Percentiles rank a stretch among this genome's conserved stretches.
Conservation (phyloP, 495 filamentous ascomycete genomes). For the Chaetomium cochliodes region DNA sequence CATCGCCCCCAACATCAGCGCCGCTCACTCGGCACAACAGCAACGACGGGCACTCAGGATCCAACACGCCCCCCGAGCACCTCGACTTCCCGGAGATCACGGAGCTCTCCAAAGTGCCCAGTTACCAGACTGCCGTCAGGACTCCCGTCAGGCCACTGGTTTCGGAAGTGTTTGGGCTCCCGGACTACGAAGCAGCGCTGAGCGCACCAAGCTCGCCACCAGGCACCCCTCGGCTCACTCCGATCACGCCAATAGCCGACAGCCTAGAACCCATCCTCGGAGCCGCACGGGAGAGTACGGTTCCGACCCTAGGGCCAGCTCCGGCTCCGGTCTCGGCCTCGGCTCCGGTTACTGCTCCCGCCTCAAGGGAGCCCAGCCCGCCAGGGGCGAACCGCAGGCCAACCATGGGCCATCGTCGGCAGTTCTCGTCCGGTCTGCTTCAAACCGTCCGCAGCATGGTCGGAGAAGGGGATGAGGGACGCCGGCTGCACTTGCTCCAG, state of each 20-base stretch:
- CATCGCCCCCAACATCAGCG: conserved; percentile 36
- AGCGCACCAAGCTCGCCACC: conserved; percentile 33
- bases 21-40: conserved; percentile 59
- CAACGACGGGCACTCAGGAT: conserved; percentile 47
- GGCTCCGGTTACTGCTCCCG: not conserved
- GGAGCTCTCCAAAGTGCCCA: conserved; percentile 71
- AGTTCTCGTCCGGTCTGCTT: conserved; percentile 24
- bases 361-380: conserved; percentile 9
- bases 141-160: conserved; percentile 49
- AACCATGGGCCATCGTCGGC: conserved; percentile 23
- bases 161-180: conserved; percentile 32
- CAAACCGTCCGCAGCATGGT: conserved; percentile 19
- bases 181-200: conserved; percentile 46
- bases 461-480: conserved; percentile 29
- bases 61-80: conserved; percentile 51
- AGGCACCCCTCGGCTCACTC: conserved; percentile 20
- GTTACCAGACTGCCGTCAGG: conserved; percentile 73
- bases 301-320: not conserved
- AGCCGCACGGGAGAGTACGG: conserved; percentile 23
- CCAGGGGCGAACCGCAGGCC: conserved; percentile 15
- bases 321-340: not conserved
- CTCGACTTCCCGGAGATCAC: conserved; percentile 62
- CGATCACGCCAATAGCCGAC: conserved; percentile 20
- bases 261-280: conserved; percentile 38
- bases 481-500: conserved; percentile 32